phyloP scores from a whole-genome alignment of 176 grass and related monocot genomes.

The Tuctoria greenei region DNA sequence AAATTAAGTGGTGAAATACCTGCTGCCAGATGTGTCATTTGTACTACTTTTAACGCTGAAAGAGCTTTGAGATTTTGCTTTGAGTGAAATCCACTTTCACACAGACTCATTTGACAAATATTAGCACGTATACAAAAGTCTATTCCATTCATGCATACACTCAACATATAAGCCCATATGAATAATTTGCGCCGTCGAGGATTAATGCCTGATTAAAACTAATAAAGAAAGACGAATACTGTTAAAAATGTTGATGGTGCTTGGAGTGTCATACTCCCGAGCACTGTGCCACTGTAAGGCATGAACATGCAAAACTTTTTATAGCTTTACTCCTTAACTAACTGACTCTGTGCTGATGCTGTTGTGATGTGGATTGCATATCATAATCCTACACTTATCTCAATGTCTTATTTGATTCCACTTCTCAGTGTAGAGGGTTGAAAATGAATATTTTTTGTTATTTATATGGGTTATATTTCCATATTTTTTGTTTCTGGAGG shows the following conservation, averaged over 20 bases:
- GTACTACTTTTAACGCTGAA: neutral
- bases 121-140: too few species aligned
- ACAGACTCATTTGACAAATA: too few species aligned
- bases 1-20: too few species aligned
- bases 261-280: conserved; percentile 26
- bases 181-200: neutral
- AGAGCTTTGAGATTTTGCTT: too few species aligned
- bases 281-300: neutral
- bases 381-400: conserved; percentile 34
- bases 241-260: conserved; percentile 12
- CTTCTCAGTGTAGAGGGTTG: neutral
- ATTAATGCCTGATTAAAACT: neutral
- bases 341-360: conserved; percentile 30
- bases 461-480: neutral
- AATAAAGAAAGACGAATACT: conserved; percentile 2
- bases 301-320: conserved; percentile 16
- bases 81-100: too few species aligned
- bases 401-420: conserved; percentile 2
- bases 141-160: neutral
- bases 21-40: too few species aligned
- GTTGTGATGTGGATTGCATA: conserved; percentile 38
- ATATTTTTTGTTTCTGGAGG: neutral
- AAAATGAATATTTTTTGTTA: neutral
- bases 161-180: neutral
- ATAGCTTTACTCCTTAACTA: conserved; percentile 25